Evolutionary conservation across 805 yeast species (phyloP), one percentile per base, ranked within the genome.

Genomic region (Saccharomycopsis oosterbeekiorum): DNA sequence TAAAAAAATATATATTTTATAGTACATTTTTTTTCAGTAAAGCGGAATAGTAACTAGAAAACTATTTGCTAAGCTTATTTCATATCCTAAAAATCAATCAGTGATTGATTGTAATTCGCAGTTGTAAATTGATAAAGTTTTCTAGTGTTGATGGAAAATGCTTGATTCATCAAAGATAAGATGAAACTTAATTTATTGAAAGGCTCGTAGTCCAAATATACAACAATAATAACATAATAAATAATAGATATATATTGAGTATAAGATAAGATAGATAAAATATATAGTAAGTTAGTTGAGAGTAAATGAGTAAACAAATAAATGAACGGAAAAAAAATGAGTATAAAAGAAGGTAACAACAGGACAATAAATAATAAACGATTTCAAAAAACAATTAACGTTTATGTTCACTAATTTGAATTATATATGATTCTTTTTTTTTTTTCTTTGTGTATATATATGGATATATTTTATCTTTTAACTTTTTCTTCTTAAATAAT

Each of bases 261-360:
- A 19, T 47, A 47, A 24, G 10, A 21, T 47, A 21, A 47, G 29
- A 47, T 24, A 47, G 34, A 47, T 21, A 24, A 47, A 17, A 24
- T 56, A 56, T 56, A 40, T 40, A 56, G 29, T 56, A 56, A 56
- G 12, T 29, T 34, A 53, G 19, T 53, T 53, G 21, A 53, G 41
- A 53, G 41, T 34, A 36, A 53, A 34, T 34, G 14, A n/a, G 26
- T n/a, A 34, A 36, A 53, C 41, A 53, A 53, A 29, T 34, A 19
- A 14, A 53, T 36, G 15, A 53, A 53, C 39, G 55, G 37, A 24
- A 51, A 11, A 29, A 29, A 29, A 29, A 29, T 29, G 34, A 29
- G 34, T 29, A 29, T n/a, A 36, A 17, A 10, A 53, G 26, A 36
- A 34, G 29, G 15, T n/a, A 34, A 17, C 10, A 53, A 34, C n/a